These are phyloP conservation scores for Aspergillus awamori DNA, from an alignment of 2,329 filamentous ascomycete species.

Conservation along the genomic window DNA sequence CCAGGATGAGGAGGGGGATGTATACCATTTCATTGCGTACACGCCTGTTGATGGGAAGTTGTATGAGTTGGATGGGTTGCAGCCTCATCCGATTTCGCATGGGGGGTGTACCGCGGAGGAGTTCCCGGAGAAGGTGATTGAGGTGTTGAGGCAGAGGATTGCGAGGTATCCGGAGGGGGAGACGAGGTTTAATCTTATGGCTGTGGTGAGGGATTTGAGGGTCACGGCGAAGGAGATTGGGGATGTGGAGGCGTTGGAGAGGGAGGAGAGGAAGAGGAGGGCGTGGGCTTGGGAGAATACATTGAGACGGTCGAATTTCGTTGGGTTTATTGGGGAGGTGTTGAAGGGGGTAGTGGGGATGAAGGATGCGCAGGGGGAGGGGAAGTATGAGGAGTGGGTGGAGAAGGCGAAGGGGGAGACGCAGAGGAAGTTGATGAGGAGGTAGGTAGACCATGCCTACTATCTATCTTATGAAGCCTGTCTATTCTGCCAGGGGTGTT, in stretches of 20 bases:
- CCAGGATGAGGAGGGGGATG: conserved; percentile 82
- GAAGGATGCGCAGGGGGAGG: conserved; percentile 69
- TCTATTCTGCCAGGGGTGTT: too few species aligned
- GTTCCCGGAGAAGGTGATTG: conserved; percentile 79
- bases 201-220: conserved; percentile 83
- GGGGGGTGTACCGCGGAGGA: conserved; percentile 69
- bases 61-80: conserved; percentile 94
- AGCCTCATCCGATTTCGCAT: conserved; percentile 89
- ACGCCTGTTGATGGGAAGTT: conserved; percentile 75
- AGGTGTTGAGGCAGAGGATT: conserved; percentile 83
- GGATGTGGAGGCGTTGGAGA: conserved; percentile 74
- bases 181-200: conserved; percentile 94
- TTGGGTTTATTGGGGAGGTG: conserved; percentile 89
- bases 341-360: conserved; percentile 78
- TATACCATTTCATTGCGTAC: conserved; percentile 98
- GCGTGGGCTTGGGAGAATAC: conserved; percentile 97
- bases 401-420: conserved; percentile 63
- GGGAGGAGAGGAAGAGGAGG: conserved; percentile 79
- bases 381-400: conserved; percentile 77
- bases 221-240: conserved; percentile 77
- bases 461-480: not conserved
- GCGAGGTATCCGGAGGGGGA: conserved; percentile 81
- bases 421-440: conserved; percentile 42
- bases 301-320: conserved; percentile 88
- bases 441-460: conserved; percentile 7